phyloP scores from a whole-genome alignment of 768 basidiomycete genomes.

The Trametes elegans region DNA sequence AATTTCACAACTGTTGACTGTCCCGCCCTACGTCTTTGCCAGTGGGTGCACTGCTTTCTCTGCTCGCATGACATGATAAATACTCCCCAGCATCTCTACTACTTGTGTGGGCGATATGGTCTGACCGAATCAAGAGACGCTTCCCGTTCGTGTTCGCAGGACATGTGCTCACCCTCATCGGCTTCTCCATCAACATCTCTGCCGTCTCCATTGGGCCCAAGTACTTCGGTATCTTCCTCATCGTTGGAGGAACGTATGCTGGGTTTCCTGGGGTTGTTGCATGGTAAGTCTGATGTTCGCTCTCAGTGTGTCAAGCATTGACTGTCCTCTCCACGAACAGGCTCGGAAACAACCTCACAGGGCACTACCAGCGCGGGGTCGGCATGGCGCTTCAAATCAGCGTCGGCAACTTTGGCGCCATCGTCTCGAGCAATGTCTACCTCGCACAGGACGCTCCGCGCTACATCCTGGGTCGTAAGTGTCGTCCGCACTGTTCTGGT shows the following conservation, averaged over 20 bases:
- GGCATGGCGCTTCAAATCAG: constrained; percentile 69
- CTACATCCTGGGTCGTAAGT: constrained; percentile 64
- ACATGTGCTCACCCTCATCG: constrained; percentile 49
- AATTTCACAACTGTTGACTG: constrained; percentile 61
- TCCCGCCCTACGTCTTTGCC: constrained; percentile 65
- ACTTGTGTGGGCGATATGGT: constrained; percentile 51
- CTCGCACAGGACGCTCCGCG: constrained; percentile 56
- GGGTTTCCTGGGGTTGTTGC: constrained; percentile 58
- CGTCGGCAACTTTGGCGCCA: constrained; percentile 63
- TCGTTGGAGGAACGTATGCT: constrained; percentile 61
- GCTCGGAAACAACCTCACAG: constrained; percentile 60
- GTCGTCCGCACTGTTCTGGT: background rate
- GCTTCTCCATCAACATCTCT: constrained; percentile 65
- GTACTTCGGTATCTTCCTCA: constrained; percentile 73
- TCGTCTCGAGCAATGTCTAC: constrained; percentile 63
- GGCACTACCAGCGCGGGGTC: constrained; percentile 68
- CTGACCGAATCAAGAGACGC: constrained; percentile 54
- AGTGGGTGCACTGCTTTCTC: too few relatives aligned
- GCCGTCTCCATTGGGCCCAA: constrained; percentile 50
- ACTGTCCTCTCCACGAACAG: background rate
- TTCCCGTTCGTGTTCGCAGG: constrained; percentile 58
- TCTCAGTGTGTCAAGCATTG: background rate
- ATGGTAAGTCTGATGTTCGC: constrained; percentile 38
- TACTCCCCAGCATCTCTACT: constrained; percentile 24
- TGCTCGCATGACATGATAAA: too few relatives aligned